Conservation (phyloP, 2,329 filamentous ascomycete genomes). For the Parasarocladium wereldwijsianum region DNA sequence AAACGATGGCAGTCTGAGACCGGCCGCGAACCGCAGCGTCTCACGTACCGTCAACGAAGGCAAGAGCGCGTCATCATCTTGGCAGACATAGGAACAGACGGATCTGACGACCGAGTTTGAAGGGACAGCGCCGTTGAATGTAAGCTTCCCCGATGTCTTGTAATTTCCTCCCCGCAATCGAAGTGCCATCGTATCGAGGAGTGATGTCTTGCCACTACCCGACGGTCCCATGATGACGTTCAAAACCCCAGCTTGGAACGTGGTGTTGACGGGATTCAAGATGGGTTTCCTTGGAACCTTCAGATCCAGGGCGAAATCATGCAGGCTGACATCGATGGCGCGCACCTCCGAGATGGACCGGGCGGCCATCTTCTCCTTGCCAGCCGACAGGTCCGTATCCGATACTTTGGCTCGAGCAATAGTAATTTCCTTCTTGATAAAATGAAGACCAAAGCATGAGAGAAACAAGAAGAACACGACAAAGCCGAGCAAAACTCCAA, state of each 20-base stretch:
- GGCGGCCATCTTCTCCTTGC: conserved; percentile 53
- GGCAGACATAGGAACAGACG: conserved; percentile 62
- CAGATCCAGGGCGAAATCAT: conserved; percentile 48
- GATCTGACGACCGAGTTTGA: conserved; percentile 56
- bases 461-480: conserved; percentile 45
- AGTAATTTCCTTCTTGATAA: conserved; percentile 52
- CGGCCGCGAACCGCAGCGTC: conserved; percentile 56
- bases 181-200: conserved; percentile 59
- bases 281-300: conserved; percentile 42
- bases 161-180: conserved; percentile 52
- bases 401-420: conserved; percentile 47
- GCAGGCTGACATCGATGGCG: conserved; percentile 49
- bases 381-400: conserved; percentile 48
- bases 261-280: conserved; percentile 49
- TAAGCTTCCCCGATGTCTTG: conserved; percentile 43
- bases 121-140: conserved; percentile 55
- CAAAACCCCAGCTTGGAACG: conserved; percentile 51
- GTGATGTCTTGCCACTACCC: conserved; percentile 61
- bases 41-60: conserved; percentile 64
- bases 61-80: conserved; percentile 62
- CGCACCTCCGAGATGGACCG: conserved; percentile 37
- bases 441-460: conserved; percentile 47
- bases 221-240: conserved; percentile 75
- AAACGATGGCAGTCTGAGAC: conserved; percentile 52
- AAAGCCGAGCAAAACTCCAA: conserved; percentile 47